These are phyloP conservation scores for Argentina anserina DNA, from an alignment of 306 rosid species.

Conservation along the genomic window DNA sequence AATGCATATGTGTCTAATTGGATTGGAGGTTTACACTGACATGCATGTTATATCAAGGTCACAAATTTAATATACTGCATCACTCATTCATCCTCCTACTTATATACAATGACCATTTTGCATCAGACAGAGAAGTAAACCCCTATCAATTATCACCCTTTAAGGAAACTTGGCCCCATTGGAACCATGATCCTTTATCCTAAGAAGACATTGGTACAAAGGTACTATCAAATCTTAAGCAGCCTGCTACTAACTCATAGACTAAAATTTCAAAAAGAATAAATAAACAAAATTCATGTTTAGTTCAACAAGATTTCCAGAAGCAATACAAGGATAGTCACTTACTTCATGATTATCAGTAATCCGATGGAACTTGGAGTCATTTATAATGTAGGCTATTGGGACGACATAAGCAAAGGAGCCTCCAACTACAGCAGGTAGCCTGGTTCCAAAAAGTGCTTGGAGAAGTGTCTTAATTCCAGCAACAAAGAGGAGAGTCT, in stretches of 20 bases:
- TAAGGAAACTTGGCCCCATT: neutral
- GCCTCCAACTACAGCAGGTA: constrained; percentile 96
- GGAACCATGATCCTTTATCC: neutral
- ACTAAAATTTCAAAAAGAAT: neutral
- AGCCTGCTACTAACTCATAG: neutral
- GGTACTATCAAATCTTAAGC: neutral
- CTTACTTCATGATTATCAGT: constrained; percentile 74
- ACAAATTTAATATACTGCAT: neutral
- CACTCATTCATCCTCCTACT: constrained; percentile 3
- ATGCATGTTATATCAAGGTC: constrained; percentile 15
- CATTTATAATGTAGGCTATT: constrained; percentile 70
- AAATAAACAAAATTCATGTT: neutral
- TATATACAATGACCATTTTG: neutral
- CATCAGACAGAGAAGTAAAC: neutral
- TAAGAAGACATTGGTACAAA: neutral
- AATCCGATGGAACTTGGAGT: constrained; percentile 63
- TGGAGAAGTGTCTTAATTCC: constrained; percentile 96
- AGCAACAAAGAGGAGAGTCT: constrained; percentile 87
- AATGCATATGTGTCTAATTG: constrained; percentile 21
- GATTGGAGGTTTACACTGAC: constrained; percentile 15
- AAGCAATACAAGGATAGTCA: constrained; percentile 12
- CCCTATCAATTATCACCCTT: constrained; percentile 1
- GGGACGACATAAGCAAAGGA: constrained; percentile 85
- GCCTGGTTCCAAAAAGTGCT: constrained; percentile 92
- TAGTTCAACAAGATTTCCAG: constrained; percentile 14